Percentiles rank a stretch among this genome's conserved stretches.
Conservation (phyloP, 2,329 filamentous ascomycete genomes). For the Aspergillus fructus region DNA sequence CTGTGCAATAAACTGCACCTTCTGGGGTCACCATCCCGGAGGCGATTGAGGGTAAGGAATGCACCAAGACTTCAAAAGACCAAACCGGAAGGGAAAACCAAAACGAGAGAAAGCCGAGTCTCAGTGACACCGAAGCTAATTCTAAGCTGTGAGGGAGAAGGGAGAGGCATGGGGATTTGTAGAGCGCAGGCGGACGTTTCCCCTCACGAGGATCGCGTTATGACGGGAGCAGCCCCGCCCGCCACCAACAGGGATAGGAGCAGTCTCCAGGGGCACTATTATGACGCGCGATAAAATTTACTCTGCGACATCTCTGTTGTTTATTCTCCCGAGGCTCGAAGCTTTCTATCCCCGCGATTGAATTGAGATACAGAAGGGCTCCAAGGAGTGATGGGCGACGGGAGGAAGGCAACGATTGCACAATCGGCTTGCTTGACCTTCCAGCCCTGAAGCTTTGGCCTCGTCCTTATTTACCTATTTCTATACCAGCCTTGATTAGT, state of each 20-base stretch:
- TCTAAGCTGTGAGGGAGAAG: not conserved
- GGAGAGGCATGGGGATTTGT: conserved; percentile 1
- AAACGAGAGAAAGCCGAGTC: conserved; percentile 7
- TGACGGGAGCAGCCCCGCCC: conserved; percentile 20
- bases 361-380: not conserved
- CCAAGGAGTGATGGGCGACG: not conserved
- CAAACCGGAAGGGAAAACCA: not conserved
- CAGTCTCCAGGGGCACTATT: not conserved
- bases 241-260: conserved; percentile 12
- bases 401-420: not conserved
- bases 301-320: conserved; percentile 6
- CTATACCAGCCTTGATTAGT: not conserved
- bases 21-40: conserved; percentile 41
- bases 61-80: not conserved
- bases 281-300: conserved; percentile 1
- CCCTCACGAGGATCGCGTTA: conserved; percentile 17
- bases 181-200: conserved; percentile 4
- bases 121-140: not conserved
- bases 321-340: not conserved
- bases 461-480: not conserved
- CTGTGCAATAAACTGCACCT: conserved; percentile 67
- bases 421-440: not conserved
- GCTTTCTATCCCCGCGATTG: not conserved
- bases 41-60: conserved; percentile 6
- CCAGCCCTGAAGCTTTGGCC: not conserved